Conservation (phyloP, 2,329 filamentous ascomycete species). For the Cercospora beticola region DNA sequence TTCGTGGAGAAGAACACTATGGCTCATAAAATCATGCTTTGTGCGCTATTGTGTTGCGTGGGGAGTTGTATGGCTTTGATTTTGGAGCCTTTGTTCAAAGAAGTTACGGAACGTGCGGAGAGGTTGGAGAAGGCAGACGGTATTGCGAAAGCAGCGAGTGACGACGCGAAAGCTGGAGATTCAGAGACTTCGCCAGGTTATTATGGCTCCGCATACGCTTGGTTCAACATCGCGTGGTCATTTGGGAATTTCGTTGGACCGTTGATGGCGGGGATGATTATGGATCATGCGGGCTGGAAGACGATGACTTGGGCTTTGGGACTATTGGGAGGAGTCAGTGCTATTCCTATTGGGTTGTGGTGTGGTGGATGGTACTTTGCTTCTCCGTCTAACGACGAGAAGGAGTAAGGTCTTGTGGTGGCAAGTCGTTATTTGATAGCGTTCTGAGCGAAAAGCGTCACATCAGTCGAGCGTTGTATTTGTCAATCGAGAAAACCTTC, state of each 20-base stretch:
- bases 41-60: conserved; percentile 21
- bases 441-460: background rate
- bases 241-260: conserved; percentile 28
- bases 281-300: conserved; percentile 29
- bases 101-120: conserved; percentile 25
- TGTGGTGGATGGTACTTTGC: conserved; percentile 22
- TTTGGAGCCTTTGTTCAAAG: conserved; percentile 27
- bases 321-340: conserved; percentile 47
- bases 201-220: conserved; percentile 56
- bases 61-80: conserved; percentile 24
- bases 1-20: conserved; percentile 19
- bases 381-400: background rate
- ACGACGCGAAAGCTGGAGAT: background rate
- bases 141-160: background rate
- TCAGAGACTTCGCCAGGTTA: background rate
- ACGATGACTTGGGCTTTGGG: conserved; percentile 27
- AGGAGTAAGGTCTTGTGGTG: background rate
- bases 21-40: conserved; percentile 22
- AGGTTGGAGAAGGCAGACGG: conserved; percentile 16
- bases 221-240: conserved; percentile 33
- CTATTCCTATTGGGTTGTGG: conserved; percentile 44
- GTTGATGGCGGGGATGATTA: conserved; percentile 28
- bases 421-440: background rate
- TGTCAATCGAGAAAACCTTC: background rate
- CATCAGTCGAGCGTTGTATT: background rate